Conservation (phyloP, 2,329 filamentous ascomycete genomes). For the Dactylellina sp. region DNA sequence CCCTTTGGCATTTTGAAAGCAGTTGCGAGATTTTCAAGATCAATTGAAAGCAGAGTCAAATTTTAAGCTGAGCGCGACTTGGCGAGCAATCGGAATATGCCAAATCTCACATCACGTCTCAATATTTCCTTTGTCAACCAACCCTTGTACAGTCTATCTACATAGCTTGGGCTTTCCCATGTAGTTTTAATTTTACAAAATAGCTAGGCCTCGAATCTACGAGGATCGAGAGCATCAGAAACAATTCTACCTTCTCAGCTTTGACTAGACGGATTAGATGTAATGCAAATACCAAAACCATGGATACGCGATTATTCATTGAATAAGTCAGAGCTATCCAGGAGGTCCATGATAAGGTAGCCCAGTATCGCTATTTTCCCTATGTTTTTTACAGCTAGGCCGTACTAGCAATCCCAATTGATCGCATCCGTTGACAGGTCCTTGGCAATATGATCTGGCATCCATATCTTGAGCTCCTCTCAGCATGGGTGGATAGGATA, state of each 20-base stretch:
- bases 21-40: constrained; percentile 1
- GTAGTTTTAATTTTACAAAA: constrained; percentile 41
- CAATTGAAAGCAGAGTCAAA: constrained; percentile 16
- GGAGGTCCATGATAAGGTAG: too few relatives aligned
- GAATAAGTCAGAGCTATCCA: background rate
- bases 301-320: background rate
- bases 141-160: constrained; percentile 28
- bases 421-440: constrained; percentile 6
- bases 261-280: constrained; percentile 6
- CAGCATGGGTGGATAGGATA: too few relatives aligned
- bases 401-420: constrained; percentile 5
- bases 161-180: constrained; percentile 32
- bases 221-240: constrained; percentile 10
- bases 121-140: constrained; percentile 18
- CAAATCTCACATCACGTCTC: constrained; percentile 16
- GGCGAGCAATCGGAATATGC: constrained; percentile 4
- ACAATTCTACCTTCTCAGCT: background rate
- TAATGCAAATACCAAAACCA: constrained; percentile 23
- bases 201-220: constrained; percentile 28
- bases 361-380: too few relatives aligned
- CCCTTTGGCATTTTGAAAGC: background rate
- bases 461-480: constrained; percentile 18
- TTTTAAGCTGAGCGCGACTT: background rate
- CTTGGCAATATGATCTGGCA: too few relatives aligned
- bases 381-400: too few relatives aligned